Evolutionary conservation across 2,329 filamentous ascomycete genomes (phyloP).

Genomic region (Dryadomyces quercivorus): DNA sequence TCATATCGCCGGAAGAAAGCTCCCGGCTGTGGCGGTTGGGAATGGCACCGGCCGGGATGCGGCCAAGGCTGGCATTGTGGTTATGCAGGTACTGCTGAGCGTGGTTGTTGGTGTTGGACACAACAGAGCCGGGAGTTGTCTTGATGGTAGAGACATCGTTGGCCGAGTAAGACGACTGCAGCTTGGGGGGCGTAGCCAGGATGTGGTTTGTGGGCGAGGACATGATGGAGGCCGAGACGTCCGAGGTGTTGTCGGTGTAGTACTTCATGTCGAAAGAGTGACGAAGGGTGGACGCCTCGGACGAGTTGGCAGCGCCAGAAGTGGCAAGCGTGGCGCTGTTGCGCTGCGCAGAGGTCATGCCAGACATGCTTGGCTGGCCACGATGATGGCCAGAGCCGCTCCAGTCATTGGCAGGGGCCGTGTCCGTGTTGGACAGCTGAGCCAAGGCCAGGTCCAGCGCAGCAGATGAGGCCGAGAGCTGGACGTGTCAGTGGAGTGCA

Average conservation of each 20-base stretch:
- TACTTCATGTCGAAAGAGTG: constrained; percentile 48
- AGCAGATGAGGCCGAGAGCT: constrained; percentile 72
- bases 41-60: constrained; percentile 57
- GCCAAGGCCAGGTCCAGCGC: constrained; percentile 68
- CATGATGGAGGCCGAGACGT: constrained; percentile 27
- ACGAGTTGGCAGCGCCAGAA: constrained; percentile 25
- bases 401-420: constrained; percentile 38
- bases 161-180: constrained; percentile 81
- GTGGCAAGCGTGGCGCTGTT: constrained; percentile 24
- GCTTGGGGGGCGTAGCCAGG: constrained; percentile 55
- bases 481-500: constrained; percentile 1
- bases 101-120: constrained; percentile 42
- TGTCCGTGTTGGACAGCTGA: constrained; percentile 51
- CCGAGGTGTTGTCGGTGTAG: constrained; percentile 31
- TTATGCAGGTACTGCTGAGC: constrained; percentile 57
- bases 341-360: constrained; percentile 26
- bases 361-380: constrained; percentile 46
- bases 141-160: constrained; percentile 83
- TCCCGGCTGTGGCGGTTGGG: constrained; percentile 63
- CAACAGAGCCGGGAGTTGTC: constrained; percentile 41
- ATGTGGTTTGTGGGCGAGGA: constrained; percentile 35
- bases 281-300: constrained; percentile 33
- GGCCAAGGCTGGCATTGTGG: constrained; percentile 72
- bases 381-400: constrained; percentile 56
- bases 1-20: constrained; percentile 38